Evolutionary conservation across 257 asterid genomes (phyloP).

Genomic region (Capsicum chinense): DNA sequence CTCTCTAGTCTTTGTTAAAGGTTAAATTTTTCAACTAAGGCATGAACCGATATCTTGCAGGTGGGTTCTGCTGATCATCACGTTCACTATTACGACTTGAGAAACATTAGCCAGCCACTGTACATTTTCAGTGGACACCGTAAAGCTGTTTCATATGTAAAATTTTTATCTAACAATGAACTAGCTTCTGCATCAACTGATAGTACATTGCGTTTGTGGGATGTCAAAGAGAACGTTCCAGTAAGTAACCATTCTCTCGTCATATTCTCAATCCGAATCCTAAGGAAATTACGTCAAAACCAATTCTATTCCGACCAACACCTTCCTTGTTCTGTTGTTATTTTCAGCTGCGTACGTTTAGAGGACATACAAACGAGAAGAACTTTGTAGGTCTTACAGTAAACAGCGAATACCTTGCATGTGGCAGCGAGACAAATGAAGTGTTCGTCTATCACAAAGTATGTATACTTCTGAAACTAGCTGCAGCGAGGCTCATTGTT

Average conservation of each 20-base stretch:
- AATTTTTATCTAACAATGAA: constrained; percentile 69
- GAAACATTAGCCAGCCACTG: constrained; percentile 72
- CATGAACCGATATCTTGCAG: constrained; percentile 46
- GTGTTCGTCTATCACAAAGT: constrained; percentile 88
- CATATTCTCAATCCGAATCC: neutral
- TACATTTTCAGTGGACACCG: constrained; percentile 75
- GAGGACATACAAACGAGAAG: constrained; percentile 82
- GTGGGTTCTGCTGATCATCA: constrained; percentile 94
- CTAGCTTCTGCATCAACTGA: constrained; percentile 96
- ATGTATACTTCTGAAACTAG: neutral
- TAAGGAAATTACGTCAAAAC: neutral
- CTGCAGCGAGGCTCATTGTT: neutral
- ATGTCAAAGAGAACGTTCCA: constrained; percentile 68
- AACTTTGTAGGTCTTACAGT: constrained; percentile 83
- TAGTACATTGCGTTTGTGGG: constrained; percentile 90
- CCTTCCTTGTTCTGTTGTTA: constrained; percentile 15
- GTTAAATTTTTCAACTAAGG: neutral
- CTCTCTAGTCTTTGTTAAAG: constrained; percentile 1
- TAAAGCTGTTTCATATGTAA: constrained; percentile 89
- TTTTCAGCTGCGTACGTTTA: constrained; percentile 71
- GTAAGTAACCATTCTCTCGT: constrained; percentile 44
- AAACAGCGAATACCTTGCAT: constrained; percentile 73
- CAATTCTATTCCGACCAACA: neutral
- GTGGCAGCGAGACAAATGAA: constrained; percentile 94
- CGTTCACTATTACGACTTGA: constrained; percentile 83